Evolutionary conservation across 176 grass and related monocot species (phyloP), one percentile per base, ranked within the genome.

Genomic region (Oryza glumipatula): DNA sequence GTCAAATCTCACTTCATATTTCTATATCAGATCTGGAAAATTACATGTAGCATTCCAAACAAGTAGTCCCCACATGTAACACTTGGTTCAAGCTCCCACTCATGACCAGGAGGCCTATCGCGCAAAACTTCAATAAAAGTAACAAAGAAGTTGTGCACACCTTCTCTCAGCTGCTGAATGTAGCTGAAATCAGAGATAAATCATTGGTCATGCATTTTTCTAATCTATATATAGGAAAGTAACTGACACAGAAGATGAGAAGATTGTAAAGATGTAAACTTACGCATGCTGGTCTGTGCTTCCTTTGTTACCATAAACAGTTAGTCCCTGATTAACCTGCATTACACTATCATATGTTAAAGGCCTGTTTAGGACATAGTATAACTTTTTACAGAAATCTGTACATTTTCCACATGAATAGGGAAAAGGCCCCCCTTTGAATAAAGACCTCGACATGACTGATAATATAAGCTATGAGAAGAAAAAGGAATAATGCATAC

Each of bases 241-340:
- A 77, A 23, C 32, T 63, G n/a, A 16, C 39, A 82, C 16, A 85
- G 77, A 82, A 67, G 58, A 30, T 7, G 5, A 70, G 69, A 63
- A 63, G n/a, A 23, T n/a, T n/a, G 76, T 11, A 76, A 65, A 88
- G 43, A 44, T 44, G 43, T 44, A 44, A 47, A 52, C 94, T 88
- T 83, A 99, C 97, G 97, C 97, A 67, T 99, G 97, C 60, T 99
- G 97, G 70, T 99, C 97, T 32, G 97, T 99, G 88, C 97, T 99
- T 90, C 97, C 97, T 92, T 99, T 99, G 81, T 99, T 96, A 88
- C 97, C 97, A 89, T 99, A 99, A 6, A 99, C 94, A 32, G 89
- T 84, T 77, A 99, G 74, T 43, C 97, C 97, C 92, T 99, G 97
- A 96, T 99, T 99, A 80, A 99, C 97, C 97, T 99, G 88, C 70